These are phyloP conservation scores for Elsinoe australis DNA, from an alignment of 2,329 filamentous ascomycete genomes.

Conservation along the genomic window DNA sequence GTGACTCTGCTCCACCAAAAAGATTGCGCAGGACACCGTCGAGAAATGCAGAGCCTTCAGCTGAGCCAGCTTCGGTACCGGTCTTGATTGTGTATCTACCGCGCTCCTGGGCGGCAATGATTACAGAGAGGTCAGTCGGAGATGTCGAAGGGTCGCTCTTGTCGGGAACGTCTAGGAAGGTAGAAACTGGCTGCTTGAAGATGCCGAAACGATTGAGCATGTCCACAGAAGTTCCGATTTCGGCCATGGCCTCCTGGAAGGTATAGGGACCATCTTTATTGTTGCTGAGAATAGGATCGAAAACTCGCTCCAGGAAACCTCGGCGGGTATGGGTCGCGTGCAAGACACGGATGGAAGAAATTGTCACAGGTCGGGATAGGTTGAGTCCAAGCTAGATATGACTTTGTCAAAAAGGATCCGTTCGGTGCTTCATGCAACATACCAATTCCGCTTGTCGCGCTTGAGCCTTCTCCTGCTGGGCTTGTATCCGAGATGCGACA, in stretches of 20 bases:
- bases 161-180: conserved; percentile 72
- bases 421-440: no score
- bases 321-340: conserved; percentile 76
- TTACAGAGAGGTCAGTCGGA: conserved; percentile 72
- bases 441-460: conserved; percentile 59
- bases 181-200: conserved; percentile 72
- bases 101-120: conserved; percentile 69
- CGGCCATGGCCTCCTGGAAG: conserved; percentile 67
- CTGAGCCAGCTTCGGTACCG: conserved; percentile 87
- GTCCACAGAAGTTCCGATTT: conserved; percentile 61
- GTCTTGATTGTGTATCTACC: conserved; percentile 83
- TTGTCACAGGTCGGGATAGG: conserved; percentile 75
- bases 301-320: conserved; percentile 72
- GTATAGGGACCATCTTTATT: conserved; percentile 64
- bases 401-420: not conserved
- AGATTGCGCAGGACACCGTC: conserved; percentile 84
- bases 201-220: conserved; percentile 80
- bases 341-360: conserved; percentile 76
- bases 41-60: conserved; percentile 87
- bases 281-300: conserved; percentile 66
- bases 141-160: conserved; percentile 60
- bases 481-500: conserved; percentile 50
- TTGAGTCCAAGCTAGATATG: conserved; percentile 63
- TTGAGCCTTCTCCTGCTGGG: conserved; percentile 56
- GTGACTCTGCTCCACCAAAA: conserved; percentile 84